Evolutionary conservation across 108 stramenopile species (phyloP).

Genomic region (Cyclotella distinguenda): DNA sequence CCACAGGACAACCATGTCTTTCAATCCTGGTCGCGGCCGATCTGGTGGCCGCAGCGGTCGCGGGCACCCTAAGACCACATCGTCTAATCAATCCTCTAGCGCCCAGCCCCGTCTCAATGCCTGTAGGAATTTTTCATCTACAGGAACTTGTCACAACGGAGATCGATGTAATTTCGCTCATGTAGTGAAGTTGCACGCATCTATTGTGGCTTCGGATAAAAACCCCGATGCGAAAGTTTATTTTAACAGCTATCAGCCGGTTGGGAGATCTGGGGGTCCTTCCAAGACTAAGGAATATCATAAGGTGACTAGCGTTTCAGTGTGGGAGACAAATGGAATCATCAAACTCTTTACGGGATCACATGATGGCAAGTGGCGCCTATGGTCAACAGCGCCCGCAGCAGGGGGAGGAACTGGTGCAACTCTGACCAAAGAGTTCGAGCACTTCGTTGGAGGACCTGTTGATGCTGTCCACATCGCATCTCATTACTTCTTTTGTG

Average conservation of each 20-base stretch:
- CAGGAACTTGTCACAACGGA: constrained; percentile 58
- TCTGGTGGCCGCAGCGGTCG: constrained; percentile 3
- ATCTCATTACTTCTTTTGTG: constrained; percentile 75
- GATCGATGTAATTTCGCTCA: constrained; percentile 65
- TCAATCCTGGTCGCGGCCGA: constrained; percentile 9
- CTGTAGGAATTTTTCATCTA: constrained; percentile 64
- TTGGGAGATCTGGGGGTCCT: constrained; percentile 8
- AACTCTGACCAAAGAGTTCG: constrained; percentile 68
- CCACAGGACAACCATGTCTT: constrained; percentile 18
- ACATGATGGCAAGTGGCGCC: constrained; percentile 86
- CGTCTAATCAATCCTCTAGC: constrained; percentile 5
- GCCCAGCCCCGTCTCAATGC: constrained; percentile 36
- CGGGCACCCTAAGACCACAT: neutral
- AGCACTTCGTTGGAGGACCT: constrained; percentile 76
- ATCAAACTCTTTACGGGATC: constrained; percentile 83
- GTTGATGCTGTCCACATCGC: constrained; percentile 63
- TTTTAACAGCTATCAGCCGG: constrained; percentile 21
- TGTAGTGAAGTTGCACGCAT: constrained; percentile 61
- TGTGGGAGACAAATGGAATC: constrained; percentile 72
- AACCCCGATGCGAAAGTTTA: constrained; percentile 27
- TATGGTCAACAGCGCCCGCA: constrained; percentile 61
- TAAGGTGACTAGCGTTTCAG: constrained; percentile 64
- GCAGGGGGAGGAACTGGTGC: constrained; percentile 27
- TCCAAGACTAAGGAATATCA: constrained; percentile 32
- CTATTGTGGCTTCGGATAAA: constrained; percentile 61